Evolutionary conservation across 495 filamentous ascomycete species (phyloP).

Genomic region (Lepidopterella palustris): DNA sequence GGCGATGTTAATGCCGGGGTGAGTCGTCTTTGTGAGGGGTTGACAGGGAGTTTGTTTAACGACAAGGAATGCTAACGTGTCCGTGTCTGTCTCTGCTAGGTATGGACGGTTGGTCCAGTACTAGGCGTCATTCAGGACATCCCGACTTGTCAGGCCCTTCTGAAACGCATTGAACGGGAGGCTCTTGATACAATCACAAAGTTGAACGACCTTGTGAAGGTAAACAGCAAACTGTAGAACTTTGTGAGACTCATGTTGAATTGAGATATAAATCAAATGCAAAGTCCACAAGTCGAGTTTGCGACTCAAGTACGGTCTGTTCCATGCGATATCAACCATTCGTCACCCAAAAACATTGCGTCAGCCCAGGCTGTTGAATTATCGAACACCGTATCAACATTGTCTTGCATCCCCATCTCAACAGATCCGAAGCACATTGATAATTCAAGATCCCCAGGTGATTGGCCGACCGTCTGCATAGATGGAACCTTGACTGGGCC

Average conservation of each 20-base stretch:
- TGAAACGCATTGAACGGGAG: conserved; percentile 57
- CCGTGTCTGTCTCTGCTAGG: conserved; percentile 35
- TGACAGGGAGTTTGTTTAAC: too few species aligned
- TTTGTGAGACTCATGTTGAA: too few species aligned
- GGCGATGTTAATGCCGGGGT: conserved; percentile 88
- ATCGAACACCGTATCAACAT: background rate
- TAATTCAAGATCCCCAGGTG: background rate
- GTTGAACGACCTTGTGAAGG: conserved; percentile 28
- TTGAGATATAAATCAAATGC: background rate
- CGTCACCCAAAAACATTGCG: background rate
- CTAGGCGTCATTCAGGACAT: conserved; percentile 66
- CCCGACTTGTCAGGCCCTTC: conserved; percentile 53
- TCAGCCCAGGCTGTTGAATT: background rate
- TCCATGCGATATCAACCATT: background rate
- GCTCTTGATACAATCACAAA: conserved; percentile 45
- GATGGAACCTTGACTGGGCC: background rate
- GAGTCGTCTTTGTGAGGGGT: conserved; percentile 38
- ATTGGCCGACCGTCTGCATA: background rate
- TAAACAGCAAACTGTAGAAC: conserved; percentile 38
- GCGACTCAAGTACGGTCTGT: background rate
- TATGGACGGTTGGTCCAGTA: conserved; percentile 67
- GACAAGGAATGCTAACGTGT: background rate
- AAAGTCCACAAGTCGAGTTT: background rate
- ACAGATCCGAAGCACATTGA: background rate
- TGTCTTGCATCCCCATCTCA: background rate